Evolutionary conservation across 331 rosid genomes (phyloP).

Genomic region (Rhamnella rubrinervis): DNA sequence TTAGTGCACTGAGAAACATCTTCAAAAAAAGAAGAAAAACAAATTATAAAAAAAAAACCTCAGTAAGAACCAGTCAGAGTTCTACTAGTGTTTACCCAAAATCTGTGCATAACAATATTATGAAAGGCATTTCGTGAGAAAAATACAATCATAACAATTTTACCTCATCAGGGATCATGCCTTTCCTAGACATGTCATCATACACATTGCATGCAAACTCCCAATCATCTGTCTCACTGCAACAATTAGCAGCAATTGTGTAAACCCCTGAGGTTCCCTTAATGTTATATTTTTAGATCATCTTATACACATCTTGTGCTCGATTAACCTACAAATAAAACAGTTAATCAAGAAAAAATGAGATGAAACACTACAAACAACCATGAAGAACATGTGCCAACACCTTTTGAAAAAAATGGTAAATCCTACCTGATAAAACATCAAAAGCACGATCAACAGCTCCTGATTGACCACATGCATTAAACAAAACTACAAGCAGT

Average conservation of each 20-base stretch:
- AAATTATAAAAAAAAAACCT: slow-evolving; percentile 20
- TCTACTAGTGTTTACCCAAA: background rate
- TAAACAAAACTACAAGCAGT: slow-evolving; percentile 21
- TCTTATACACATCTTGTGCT: slow-evolving; percentile 74
- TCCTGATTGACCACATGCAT: slow-evolving; percentile 96
- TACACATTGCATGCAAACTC: slow-evolving; percentile 69
- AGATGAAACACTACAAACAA: slow-evolving; percentile 17
- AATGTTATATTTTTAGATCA: slow-evolving; percentile 64
- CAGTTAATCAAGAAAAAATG: slow-evolving; percentile 7
- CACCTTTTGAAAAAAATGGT: slow-evolving; percentile 16
- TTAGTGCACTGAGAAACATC: slow-evolving; percentile 93
- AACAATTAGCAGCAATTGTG: slow-evolving; percentile 87
- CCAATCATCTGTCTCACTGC: slow-evolving; percentile 92
- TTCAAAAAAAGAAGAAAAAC: slow-evolving; percentile 39
- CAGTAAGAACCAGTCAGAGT: background rate
- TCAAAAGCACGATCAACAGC: slow-evolving; percentile 98
- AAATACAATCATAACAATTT: slow-evolving; percentile 7
- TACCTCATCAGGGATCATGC: slow-evolving; percentile 88
- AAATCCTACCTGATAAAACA: slow-evolving; percentile 76
- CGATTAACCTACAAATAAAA: slow-evolving; percentile 68
- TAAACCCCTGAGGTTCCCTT: slow-evolving; percentile 94
- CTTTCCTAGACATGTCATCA: slow-evolving; percentile 71
- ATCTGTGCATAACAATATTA: background rate
- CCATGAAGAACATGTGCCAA: slow-evolving; percentile 8
- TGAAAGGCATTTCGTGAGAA: background rate